Evolutionary conservation across 495 filamentous ascomycete genomes (phyloP).

Genomic region (Thozetella sp.): DNA sequence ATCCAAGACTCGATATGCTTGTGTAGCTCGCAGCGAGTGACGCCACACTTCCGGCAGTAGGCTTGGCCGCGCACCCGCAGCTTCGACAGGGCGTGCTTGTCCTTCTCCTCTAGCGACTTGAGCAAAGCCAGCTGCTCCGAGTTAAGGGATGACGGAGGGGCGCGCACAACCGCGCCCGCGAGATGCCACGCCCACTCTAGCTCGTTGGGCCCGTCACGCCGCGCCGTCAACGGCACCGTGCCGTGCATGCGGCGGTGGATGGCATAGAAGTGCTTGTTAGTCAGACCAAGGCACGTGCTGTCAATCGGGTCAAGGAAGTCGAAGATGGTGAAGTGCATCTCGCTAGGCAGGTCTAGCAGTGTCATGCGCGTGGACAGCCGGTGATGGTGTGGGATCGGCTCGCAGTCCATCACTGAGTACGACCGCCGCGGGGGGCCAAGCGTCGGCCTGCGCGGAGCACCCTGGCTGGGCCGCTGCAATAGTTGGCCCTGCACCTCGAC

Average conservation of each 20-base stretch:
- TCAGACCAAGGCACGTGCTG: conserved; percentile 54
- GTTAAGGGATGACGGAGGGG: conserved; percentile 5
- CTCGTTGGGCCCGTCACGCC: conserved; percentile 53
- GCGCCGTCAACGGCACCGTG: conserved; percentile 44
- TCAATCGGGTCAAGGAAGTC: conserved; percentile 57
- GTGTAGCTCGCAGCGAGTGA: conserved; percentile 53
- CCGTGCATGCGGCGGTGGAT: conserved; percentile 52
- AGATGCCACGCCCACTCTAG: conserved; percentile 58
- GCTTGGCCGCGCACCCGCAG: conserved; percentile 44
- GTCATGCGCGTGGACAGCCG: conserved; percentile 30
- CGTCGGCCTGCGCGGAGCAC: conserved; percentile 16
- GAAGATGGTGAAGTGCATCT: conserved; percentile 58
- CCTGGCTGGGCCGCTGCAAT: neutral
- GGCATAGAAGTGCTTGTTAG: conserved; percentile 49
- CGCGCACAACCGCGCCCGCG: conserved; percentile 33
- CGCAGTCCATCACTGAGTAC: conserved; percentile 50
- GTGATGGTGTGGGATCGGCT: conserved; percentile 41
- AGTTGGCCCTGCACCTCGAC: conserved; percentile 1
- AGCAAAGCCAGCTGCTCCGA: conserved; percentile 12
- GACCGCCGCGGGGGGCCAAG: conserved; percentile 38
- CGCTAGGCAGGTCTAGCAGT: conserved; percentile 53
- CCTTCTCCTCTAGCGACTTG: conserved; percentile 13
- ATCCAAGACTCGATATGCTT: conserved; percentile 56
- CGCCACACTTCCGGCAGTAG: conserved; percentile 53
- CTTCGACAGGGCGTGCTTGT: conserved; percentile 33